Evolutionary conservation across 805 yeast genomes (phyloP).

Genomic region (Grigorovia humatica): DNA sequence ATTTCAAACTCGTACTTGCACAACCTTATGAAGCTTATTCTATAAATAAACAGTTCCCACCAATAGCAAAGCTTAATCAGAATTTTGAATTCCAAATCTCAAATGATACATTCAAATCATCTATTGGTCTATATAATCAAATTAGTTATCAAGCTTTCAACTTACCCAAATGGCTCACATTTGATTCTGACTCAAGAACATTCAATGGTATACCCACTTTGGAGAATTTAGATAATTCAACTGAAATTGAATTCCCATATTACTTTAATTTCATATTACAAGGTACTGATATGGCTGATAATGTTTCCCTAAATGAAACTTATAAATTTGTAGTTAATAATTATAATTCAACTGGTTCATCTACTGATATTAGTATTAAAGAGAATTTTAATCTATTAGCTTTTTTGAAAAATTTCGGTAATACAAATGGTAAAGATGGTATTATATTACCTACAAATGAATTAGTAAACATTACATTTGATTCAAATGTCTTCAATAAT

Average conservation of each 20-base stretch:
- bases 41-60: constrained; percentile 63
- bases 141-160: constrained; percentile 46
- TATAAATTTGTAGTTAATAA: constrained; percentile 54
- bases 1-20: background rate
- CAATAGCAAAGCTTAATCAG: constrained; percentile 66
- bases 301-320: constrained; percentile 33
- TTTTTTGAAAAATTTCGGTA: constrained; percentile 54
- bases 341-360: constrained; percentile 6
- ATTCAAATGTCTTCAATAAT: constrained; percentile 45
- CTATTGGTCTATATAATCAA: constrained; percentile 30
- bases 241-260: constrained; percentile 32
- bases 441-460: constrained; percentile 65
- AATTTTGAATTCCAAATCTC: constrained; percentile 57
- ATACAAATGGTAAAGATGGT: constrained; percentile 67
- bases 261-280: constrained; percentile 40
- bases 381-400: constrained; percentile 32
- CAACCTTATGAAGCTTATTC: constrained; percentile 27
- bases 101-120: constrained; percentile 52
- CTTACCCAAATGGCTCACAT: constrained; percentile 71
- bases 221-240: constrained; percentile 3
- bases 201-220: constrained; percentile 52
- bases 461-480: constrained; percentile 54
- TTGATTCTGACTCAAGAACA: constrained; percentile 51
- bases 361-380: constrained; percentile 37
- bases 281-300: constrained; percentile 56